phyloP scores from a whole-genome alignment of 352 stramenopile genomes.

The Pythium plurisporium region DNA sequence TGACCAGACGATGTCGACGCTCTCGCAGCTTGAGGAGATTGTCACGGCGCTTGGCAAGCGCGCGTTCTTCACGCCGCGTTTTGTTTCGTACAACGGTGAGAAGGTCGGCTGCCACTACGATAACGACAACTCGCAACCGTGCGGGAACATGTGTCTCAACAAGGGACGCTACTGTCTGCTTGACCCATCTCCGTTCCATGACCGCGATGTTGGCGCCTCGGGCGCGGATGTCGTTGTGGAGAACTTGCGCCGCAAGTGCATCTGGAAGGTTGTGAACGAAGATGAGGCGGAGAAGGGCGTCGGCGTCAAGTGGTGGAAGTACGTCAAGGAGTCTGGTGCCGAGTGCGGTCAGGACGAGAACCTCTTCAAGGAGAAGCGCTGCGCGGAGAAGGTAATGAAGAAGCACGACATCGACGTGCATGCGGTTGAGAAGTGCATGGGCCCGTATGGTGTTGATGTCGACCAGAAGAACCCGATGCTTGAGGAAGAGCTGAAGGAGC shows the following conservation, averaged over 20 bases:
- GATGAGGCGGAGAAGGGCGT: conserved; percentile 76
- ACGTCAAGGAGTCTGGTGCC: conserved; percentile 89
- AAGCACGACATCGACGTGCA: conserved; percentile 78
- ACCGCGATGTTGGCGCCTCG: conserved; percentile 88
- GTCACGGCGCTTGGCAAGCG: conserved; percentile 84
- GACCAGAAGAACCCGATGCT: conserved; percentile 87
- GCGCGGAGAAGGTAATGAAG: conserved; percentile 89
- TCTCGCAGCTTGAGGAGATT: conserved; percentile 83
- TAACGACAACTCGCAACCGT: conserved; percentile 69
- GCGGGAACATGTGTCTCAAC: conserved; percentile 97
- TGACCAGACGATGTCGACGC: conserved; percentile 61
- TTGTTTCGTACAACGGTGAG: conserved; percentile 95
- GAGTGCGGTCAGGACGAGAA: conserved; percentile 83
- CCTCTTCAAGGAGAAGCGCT: conserved; percentile 85
- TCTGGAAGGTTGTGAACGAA: conserved; percentile 89
- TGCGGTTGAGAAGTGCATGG: conserved; percentile 92
- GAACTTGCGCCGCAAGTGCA: conserved; percentile 92
- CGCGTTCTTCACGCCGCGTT: conserved; percentile 95
- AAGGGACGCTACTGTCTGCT: conserved; percentile 95
- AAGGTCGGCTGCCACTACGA: conserved; percentile 88
- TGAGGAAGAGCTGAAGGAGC: conserved; percentile 86
- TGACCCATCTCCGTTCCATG: conserved; percentile 93
- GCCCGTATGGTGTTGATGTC: conserved; percentile 85
- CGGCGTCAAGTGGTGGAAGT: conserved; percentile 93
- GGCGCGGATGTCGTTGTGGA: conserved; percentile 94